A percentile compares a stretch with the other conserved stretches of the same genome.
Evolutionary conservation across 2,329 filamentous ascomycete genomes (phyloP).

Genomic region (Exophiala sp.): DNA sequence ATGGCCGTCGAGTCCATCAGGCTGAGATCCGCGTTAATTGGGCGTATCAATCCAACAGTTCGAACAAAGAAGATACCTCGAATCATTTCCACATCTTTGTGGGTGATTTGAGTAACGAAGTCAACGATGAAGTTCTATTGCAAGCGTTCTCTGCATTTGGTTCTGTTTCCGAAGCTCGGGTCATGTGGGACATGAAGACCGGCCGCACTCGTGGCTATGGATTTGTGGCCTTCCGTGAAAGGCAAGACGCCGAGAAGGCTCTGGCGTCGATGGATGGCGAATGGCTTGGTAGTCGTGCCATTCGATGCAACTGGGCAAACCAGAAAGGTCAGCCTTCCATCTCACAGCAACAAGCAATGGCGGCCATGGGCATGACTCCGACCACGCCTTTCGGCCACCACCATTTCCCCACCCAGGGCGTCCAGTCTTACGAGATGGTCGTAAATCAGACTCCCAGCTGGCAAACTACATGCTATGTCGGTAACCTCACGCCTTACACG

Average conservation of each 20-base stretch:
- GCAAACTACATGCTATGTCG: slow-evolving; percentile 98
- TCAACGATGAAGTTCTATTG: slow-evolving; percentile 90
- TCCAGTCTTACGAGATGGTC: slow-evolving; percentile 97
- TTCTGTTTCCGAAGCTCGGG: slow-evolving; percentile 91
- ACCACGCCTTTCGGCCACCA: slow-evolving; percentile 95
- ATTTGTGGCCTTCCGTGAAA: slow-evolving; percentile 95
- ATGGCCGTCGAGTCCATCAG: slow-evolving; percentile 92
- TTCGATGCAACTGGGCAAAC: slow-evolving; percentile 99
- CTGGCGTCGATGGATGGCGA: slow-evolving; percentile 98
- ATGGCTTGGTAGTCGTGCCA: slow-evolving; percentile 96
- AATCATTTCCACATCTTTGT: slow-evolving; percentile 99
- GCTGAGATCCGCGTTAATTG: slow-evolving; percentile 98
- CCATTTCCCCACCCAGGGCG: slow-evolving; percentile 93
- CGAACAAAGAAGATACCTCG: slow-evolving; percentile 94
- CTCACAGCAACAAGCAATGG: slow-evolving; percentile 95
- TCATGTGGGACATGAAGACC: slow-evolving; percentile 99
- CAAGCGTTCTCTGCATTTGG: slow-evolving; percentile 97
- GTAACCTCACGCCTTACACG: slow-evolving; percentile 96
- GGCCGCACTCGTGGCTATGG: slow-evolving; percentile 95
- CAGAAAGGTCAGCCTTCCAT: slow-evolving; percentile 99
- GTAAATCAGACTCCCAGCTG: slow-evolving; percentile 90
- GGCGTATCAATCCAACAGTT: slow-evolving; percentile 95
- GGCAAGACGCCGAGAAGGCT: slow-evolving; percentile 89
- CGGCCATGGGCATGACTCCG: slow-evolving; percentile 95
- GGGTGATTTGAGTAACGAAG: slow-evolving; percentile 94